Evolutionary conservation across 2,329 filamentous ascomycete genomes (phyloP), one percentile per base, ranked within the genome.

Genomic region (Myriosclerotinia duriaeana): DNA sequence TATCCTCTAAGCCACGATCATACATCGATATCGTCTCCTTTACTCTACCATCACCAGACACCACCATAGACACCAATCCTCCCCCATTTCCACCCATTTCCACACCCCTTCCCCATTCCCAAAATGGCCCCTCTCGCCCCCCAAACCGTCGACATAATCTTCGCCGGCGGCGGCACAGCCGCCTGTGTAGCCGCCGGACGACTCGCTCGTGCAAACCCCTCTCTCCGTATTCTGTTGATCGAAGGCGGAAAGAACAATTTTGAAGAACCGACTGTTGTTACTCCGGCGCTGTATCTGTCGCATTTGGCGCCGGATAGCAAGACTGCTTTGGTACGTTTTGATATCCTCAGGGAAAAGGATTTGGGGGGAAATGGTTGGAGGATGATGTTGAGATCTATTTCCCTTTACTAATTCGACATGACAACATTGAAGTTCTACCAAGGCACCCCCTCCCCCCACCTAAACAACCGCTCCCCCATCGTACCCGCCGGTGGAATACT

Each of bases 191-290:
- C 84, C 44, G 83, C 83, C 20, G 79, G 77, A 4, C 77, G 84
- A 56, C 78, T 86, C 2, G 81, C 83, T 7, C 80, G 81, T 65
- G 81, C 82, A 0, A 80, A 84, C 65, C 82, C 81, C 0, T 76
- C 76, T 30, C 75, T 85, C 1, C 80, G 79, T 20, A 80, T 86
- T 53, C 75, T 86, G 15, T 76, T 87, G 8, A 80, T 86, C 60
- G 85, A 87, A 71, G 77, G 79, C 38, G 85, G 85, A 0, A 78
- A 77, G 26, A 83, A 86, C 73, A 86, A 83, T 70, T 80, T 81
- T 69, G 77, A 83, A 70, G 77, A 81, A 61, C 80, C 81, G 0
- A 79, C 77, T 20, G 77, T 87, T n/a, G 76, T 81, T 9, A 79
- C n/a, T 53, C 85, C 85, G 1, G 84, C 79, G 0, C 74, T 84